Percentiles rank a stretch among this genome's conserved stretches.
These are phyloP conservation scores for Salix suchowensis DNA, from an alignment of 345 rosid genomes.

Conservation along the genomic window DNA sequence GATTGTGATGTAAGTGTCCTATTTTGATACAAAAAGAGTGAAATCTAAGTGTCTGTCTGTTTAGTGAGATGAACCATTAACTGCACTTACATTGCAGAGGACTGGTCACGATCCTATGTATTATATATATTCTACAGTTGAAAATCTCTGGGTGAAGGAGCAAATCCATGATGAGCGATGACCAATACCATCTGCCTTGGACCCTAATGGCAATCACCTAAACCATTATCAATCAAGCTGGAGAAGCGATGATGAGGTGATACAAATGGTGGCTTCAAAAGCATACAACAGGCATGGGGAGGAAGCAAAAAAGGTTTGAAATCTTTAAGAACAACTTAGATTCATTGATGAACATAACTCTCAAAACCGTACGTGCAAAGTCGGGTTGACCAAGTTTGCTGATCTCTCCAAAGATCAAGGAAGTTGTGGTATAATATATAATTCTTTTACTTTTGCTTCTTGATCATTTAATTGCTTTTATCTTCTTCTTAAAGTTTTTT, in stretches of 20 bases:
- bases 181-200: constrained; percentile 1
- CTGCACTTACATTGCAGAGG: neutral
- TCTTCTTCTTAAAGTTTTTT: neutral
- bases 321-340: neutral
- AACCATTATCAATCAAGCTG: neutral
- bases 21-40: neutral
- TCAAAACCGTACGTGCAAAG: constrained; percentile 15
- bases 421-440: constrained; percentile 17
- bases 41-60: too few species aligned
- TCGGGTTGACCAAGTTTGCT: constrained; percentile 20
- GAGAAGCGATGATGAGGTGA: constrained; percentile 19
- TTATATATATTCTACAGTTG: neutral
- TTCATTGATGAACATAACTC: constrained; percentile 9
- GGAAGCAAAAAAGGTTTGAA: constrained; percentile 7
- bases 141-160: neutral
- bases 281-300: constrained; percentile 9
- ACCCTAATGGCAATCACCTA: neutral
- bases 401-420: constrained; percentile 28
- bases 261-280: constrained; percentile 19
- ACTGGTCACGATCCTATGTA: neutral
- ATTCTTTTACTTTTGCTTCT: too few species aligned
- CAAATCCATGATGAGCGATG: neutral
- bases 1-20: neutral
- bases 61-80: too few species aligned
- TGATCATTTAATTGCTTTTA: neutral